Conservation (phyloP, 164 flowering plant species). For the Liriodendron chinense region DNA sequence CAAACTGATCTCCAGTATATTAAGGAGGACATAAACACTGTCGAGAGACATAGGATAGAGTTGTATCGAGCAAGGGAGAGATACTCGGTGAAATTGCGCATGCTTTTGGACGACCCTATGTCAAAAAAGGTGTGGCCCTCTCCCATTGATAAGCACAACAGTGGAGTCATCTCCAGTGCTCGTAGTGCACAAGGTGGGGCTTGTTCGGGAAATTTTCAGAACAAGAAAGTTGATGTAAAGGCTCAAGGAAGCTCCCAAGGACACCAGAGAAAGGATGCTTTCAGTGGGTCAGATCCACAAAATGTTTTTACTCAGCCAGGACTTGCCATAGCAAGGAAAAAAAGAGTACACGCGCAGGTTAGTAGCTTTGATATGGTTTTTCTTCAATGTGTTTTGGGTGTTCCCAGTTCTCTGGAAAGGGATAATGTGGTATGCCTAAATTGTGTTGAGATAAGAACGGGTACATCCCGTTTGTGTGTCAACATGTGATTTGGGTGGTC, state of each 20-base stretch:
- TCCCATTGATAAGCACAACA: constrained; percentile 46
- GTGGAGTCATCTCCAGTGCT: constrained; percentile 45
- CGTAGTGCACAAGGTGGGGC: constrained; percentile 42
- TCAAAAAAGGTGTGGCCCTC: constrained; percentile 43
- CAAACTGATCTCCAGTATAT: constrained; percentile 84
- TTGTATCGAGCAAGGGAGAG: constrained; percentile 66
- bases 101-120: constrained; percentile 50
- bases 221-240: constrained; percentile 47
- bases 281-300: constrained; percentile 63
- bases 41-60: constrained; percentile 79
- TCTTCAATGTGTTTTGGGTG: not conserved
- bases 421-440: too few species aligned
- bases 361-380: constrained; percentile 8
- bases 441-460: too few species aligned
- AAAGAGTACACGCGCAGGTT: constrained; percentile 80
- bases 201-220: constrained; percentile 39
- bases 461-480: too few species aligned
- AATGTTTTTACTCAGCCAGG: constrained; percentile 51
- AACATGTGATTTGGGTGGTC: not conserved
- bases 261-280: constrained; percentile 46
- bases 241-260: constrained; percentile 49
- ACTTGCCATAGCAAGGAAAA: constrained; percentile 63
- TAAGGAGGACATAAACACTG: constrained; percentile 75
- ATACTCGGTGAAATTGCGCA: constrained; percentile 61
- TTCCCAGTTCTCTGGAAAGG: too few species aligned